phyloP scores from a whole-genome alignment of 2,329 filamentous ascomycete genomes.

The Leptographium wingfieldii region DNA sequence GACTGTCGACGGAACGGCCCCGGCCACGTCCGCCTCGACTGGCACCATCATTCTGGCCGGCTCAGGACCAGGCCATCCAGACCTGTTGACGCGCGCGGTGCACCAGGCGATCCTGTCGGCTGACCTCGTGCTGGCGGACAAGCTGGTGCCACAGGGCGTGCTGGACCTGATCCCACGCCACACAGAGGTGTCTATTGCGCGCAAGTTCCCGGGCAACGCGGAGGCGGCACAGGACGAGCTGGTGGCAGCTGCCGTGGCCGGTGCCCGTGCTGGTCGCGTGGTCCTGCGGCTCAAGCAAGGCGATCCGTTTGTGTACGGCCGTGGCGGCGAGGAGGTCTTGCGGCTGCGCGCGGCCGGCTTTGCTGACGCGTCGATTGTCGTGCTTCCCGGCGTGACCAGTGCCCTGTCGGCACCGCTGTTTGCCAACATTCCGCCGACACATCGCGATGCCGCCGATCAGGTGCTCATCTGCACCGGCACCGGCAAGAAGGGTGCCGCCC shows the following conservation, averaged over 20 bases:
- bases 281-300: conserved; percentile 92
- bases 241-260: conserved; percentile 62
- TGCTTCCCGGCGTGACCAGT: conserved; percentile 84
- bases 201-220: conserved; percentile 96
- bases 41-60: conserved; percentile 72
- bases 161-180: conserved; percentile 82
- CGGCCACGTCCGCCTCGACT: conserved; percentile 7
- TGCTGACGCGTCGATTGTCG: conserved; percentile 42
- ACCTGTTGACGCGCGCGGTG: conserved; percentile 75
- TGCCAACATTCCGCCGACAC: conserved; percentile 75
- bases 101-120: conserved; percentile 63
- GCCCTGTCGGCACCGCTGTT: conserved; percentile 81
- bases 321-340: conserved; percentile 82
- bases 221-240: conserved; percentile 89
- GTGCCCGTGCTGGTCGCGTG: conserved; percentile 51
- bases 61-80: conserved; percentile 83
- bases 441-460: conserved; percentile 82
- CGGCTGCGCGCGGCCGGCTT: conserved; percentile 68
- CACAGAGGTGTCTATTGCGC: conserved; percentile 80
- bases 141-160: conserved; percentile 73
- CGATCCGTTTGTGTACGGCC: conserved; percentile 91
- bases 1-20: conserved; percentile 6
- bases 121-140: conserved; percentile 73
- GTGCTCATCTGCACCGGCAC: conserved; percentile 95
- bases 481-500: conserved; percentile 74